Evolutionary conservation across 306 rosid species (phyloP).

Genomic region (Quercus bicolor): DNA sequence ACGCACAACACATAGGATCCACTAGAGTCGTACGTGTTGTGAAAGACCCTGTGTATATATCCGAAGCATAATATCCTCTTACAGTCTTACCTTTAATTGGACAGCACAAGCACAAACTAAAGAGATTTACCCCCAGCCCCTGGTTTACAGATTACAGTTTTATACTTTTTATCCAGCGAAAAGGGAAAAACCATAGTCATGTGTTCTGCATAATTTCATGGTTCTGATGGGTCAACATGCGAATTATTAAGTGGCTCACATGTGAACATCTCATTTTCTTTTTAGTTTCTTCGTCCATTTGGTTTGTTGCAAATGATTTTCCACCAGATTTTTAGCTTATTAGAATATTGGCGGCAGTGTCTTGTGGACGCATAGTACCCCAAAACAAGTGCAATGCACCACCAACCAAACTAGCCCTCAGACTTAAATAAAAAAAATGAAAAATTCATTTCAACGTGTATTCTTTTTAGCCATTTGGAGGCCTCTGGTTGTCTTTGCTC

Average conservation of each 20-base stretch:
- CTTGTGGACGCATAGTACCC: background rate
- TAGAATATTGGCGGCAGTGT: background rate
- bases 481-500: slow-evolving; percentile 14
- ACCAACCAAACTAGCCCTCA: background rate
- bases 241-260: background rate
- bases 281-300: background rate
- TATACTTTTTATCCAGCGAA: no score
- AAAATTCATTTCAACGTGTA: background rate
- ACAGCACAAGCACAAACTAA: no score
- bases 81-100: no score
- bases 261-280: background rate
- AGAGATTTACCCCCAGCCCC: no score
- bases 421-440: background rate
- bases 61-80: no score
- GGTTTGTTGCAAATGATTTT: background rate
- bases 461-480: slow-evolving; percentile 14
- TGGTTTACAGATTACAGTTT: no score
- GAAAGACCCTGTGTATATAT: no score
- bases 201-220: background rate
- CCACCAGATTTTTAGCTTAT: background rate
- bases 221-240: background rate
- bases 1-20: no score
- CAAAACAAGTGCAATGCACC: background rate
- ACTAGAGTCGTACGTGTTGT: no score
- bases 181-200: background rate